A percentile compares a stretch with the other conserved stretches of the same genome.
Conservation (phyloP, 2,329 filamentous ascomycete species). For the Fusarium cyanostomum region DNA sequence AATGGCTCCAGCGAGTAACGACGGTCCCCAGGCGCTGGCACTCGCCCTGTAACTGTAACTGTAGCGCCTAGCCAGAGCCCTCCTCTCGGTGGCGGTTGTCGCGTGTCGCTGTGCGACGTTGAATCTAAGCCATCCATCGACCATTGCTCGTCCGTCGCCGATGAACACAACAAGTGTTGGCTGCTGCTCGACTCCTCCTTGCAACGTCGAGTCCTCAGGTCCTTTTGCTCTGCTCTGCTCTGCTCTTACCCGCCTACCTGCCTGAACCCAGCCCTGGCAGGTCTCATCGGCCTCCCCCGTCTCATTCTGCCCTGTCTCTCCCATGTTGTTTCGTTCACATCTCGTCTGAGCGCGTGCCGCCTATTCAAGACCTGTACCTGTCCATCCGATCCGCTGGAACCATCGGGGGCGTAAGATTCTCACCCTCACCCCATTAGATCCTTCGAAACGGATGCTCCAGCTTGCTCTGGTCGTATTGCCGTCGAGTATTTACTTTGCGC, state of each 20-base stretch:
- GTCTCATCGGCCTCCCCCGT: constrained; percentile 33
- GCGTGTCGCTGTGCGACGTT: constrained; percentile 41
- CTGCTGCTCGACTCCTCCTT: constrained; percentile 24
- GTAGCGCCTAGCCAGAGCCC: constrained; percentile 14
- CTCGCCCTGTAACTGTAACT: constrained; percentile 13
- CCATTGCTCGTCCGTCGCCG: constrained; percentile 1
- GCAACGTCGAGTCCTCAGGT: constrained; percentile 27
- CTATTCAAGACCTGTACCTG: constrained; percentile 27
- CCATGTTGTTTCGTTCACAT: constrained; percentile 30
- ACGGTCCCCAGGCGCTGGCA: constrained; percentile 5
- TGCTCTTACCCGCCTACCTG: constrained; percentile 8
- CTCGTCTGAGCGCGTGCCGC: constrained; percentile 25
- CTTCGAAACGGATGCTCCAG: constrained; percentile 21
- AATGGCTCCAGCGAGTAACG: constrained; percentile 10
- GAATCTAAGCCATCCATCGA: constrained; percentile 19
- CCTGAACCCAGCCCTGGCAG: constrained; percentile 24
- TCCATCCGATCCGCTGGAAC: constrained; percentile 37
- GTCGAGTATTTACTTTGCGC: constrained; percentile 41
- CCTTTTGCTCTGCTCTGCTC: constrained; percentile 19
- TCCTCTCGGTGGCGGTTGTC: constrained; percentile 32
- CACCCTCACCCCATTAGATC: constrained; percentile 29
- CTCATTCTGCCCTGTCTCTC: constrained; percentile 14
- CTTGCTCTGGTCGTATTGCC: constrained; percentile 13
- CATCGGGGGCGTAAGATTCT: constrained; percentile 39
- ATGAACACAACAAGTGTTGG: constrained; percentile 14